A percentile compares a stretch with the other conserved stretches of the same genome.
Conservation (phyloP, 1,139 yeast genomes). For the Meyerozyma guilliermondii region DNA sequence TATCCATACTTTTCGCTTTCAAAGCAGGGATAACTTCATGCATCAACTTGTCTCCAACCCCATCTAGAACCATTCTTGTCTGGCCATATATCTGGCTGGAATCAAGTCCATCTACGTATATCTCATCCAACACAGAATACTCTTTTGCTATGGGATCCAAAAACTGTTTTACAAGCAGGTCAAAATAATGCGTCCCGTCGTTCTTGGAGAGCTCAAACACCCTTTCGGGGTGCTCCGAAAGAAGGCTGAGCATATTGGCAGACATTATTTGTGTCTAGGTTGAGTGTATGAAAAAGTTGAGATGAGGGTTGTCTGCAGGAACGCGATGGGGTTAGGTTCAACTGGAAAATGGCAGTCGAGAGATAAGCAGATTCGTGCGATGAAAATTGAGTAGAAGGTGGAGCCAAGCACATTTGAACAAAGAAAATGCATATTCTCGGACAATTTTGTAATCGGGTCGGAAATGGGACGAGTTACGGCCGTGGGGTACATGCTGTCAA, state of each 20-base stretch:
- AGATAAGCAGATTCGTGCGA: not conserved
- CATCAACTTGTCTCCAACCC: slow-evolving; percentile 54
- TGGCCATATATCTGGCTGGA: slow-evolving; percentile 94
- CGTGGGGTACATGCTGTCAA: too few species aligned
- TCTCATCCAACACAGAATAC: slow-evolving; percentile 73
- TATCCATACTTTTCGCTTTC: slow-evolving; percentile 5
- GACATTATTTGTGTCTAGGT: not conserved
- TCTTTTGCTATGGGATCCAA: slow-evolving; percentile 63
- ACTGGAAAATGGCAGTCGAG: not conserved
- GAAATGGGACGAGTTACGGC: too few species aligned
- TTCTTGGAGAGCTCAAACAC: slow-evolving; percentile 2
- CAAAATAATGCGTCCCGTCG: slow-evolving; percentile 16
- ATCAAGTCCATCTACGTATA: slow-evolving; percentile 81
- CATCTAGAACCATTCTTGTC: slow-evolving; percentile 75
- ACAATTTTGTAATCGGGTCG: too few species aligned
- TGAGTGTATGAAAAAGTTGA: not conserved
- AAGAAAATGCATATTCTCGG: too few species aligned
- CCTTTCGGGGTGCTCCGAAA: slow-evolving; percentile 2
- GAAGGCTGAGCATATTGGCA: not conserved
- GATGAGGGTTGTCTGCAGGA: slow-evolving; percentile 1
- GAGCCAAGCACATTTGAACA: too few species aligned
- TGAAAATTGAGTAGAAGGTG: too few species aligned
- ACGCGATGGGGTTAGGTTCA: not conserved
- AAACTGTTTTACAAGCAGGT: slow-evolving; percentile 43
- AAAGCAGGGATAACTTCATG: slow-evolving; percentile 37